Base-by-base conservation (phyloP, 2,329 filamentous ascomycete genomes). In the Atkinsonella hypoxylon region DNA sequence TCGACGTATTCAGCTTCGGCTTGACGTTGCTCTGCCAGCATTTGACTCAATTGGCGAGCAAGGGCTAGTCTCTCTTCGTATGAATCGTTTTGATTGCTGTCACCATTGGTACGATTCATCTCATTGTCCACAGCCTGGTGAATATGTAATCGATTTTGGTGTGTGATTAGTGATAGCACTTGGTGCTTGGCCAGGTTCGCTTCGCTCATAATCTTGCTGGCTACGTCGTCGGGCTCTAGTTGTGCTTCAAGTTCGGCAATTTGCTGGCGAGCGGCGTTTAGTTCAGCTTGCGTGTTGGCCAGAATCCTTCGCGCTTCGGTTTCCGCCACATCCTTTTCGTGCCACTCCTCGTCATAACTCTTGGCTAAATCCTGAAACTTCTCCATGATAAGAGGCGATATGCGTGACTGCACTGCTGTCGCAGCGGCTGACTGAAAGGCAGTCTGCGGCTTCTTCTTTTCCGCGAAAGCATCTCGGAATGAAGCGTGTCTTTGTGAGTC, bases 321-420 rank as follows among this genome's bases (percentile, higher is more conserved):
- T 59, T 86, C 82, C 3, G 81, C 81, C 17, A 77, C 74, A 48
- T 88, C 81, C 61, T 87, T 89, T 56, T 89, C 85, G 48, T 78
- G 76, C 59, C 87, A 79, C 62, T 91, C 85, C 30, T 83, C 78
- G 52, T 93, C 87, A 60, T 88, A 89, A 51, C 75, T 82, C 51
- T 75, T 74, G 1, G 85, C 80, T 11, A 90, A 72, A 55, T 84
- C 82, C 58, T 82, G 79, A 55, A 88, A 82, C 57, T 87, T 87
- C 52, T 88, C 82, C 7, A 85, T 70, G 53, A 89, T 78, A 6
- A 87, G 72, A 3, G 82, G 78, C 4, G 80, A 79, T 57, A 89
- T 84, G 57, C 81, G 84, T 13, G 78, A 76, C 51, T 87, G 81
- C 10, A 89, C 76, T 3, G 80, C 80, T 53, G 80, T 83, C 26